Conservation (phyloP, 192 early-diverging fungal species). For the Pecoramyces ruminantium region DNA sequence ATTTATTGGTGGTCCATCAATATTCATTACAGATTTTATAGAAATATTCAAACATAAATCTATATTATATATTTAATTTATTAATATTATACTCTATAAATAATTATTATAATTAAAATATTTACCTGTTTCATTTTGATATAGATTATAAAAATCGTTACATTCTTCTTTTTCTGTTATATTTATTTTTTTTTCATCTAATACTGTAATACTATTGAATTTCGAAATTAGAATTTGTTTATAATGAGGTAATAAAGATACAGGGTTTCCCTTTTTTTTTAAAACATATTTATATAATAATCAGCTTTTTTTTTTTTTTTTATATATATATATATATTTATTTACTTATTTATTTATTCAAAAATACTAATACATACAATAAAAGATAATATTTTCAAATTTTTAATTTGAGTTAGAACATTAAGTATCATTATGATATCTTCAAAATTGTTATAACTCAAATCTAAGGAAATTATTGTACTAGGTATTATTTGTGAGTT, state of each 20-base stretch:
- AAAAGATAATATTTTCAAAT: neutral
- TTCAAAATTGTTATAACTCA: neutral
- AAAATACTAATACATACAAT: neutral
- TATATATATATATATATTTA: no score
- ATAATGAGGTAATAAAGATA: neutral
- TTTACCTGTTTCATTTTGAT: neutral
- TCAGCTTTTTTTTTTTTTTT: no score
- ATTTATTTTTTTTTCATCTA: neutral
- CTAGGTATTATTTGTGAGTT: neutral
- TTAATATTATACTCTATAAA: neutral
- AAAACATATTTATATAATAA: neutral
- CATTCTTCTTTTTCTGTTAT: neutral
- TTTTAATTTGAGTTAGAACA: neutral
- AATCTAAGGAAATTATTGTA: neutral
- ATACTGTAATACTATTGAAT: neutral
- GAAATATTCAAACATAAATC: neutral
- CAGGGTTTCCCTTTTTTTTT: neutral
- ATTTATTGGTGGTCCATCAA: neutral
- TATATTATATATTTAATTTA: neutral
- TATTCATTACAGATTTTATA: neutral
- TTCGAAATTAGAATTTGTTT: neutral
- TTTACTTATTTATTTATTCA: no score
- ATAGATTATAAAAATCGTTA: neutral
- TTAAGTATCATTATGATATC: neutral
- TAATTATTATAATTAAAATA: neutral